Conservation (phyloP, 2,329 filamentous ascomycete genomes). For the Gaeumannomyces tritici region DNA sequence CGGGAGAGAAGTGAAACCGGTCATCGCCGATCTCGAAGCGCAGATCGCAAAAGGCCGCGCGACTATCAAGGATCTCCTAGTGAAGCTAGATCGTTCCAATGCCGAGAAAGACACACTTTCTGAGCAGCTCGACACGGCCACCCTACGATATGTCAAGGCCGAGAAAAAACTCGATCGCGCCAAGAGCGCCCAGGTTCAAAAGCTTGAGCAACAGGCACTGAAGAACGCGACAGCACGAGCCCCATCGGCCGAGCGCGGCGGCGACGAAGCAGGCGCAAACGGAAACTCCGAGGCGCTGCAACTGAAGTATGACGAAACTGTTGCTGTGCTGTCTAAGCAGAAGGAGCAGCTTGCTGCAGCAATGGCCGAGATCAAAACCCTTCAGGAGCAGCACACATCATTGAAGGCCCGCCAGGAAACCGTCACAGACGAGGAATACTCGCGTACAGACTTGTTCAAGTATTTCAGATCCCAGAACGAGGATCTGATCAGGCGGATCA, state of each 20-base stretch:
- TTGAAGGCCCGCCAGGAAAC: slow-evolving; percentile 59
- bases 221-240: slow-evolving; percentile 48
- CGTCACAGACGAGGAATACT: slow-evolving; percentile 85
- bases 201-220: slow-evolving; percentile 82
- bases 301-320: slow-evolving; percentile 65
- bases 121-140: slow-evolving; percentile 79
- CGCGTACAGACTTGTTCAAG: slow-evolving; percentile 89
- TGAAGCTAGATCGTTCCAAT: slow-evolving; percentile 65
- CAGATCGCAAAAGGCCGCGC: slow-evolving; percentile 69
- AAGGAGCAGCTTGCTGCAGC: slow-evolving; percentile 80
- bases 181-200: slow-evolving; percentile 82
- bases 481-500: slow-evolving; percentile 84
- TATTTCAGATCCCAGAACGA: slow-evolving; percentile 83
- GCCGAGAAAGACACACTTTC: slow-evolving; percentile 77
- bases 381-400: slow-evolving; percentile 71
- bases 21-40: slow-evolving; percentile 62
- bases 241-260: slow-evolving; percentile 42
- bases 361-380: slow-evolving; percentile 56
- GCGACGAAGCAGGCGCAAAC: slow-evolving; percentile 38
- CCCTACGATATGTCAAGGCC: slow-evolving; percentile 84
- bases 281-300: slow-evolving; percentile 58
- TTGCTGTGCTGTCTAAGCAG: slow-evolving; percentile 68
- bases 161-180: slow-evolving; percentile 89
- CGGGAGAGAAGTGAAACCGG: slow-evolving; percentile 47
- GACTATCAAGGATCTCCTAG: slow-evolving; percentile 69